Percentiles rank a stretch among this genome's conserved stretches.
These are phyloP conservation scores for Geotrichum europaeum DNA, from an alignment of 1,139 yeast genomes.

Conservation along the genomic window DNA sequence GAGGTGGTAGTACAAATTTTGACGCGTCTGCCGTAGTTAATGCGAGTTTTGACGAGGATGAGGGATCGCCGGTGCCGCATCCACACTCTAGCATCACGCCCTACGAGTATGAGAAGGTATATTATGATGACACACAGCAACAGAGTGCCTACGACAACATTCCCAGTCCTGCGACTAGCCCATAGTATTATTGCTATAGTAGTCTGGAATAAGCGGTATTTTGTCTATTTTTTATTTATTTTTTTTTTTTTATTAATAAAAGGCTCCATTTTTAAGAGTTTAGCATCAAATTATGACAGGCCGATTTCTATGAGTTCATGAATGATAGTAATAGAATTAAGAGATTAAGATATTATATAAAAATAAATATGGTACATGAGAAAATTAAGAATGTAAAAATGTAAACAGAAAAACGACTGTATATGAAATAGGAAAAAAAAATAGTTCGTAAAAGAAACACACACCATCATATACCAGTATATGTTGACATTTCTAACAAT, in stretches of 20 bases:
- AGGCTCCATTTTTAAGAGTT: no score
- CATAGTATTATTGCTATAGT: background rate
- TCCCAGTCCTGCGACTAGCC: constrained; percentile 1
- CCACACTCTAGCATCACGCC: background rate
- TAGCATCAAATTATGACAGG: background rate
- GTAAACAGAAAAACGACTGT: background rate
- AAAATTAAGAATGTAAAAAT: background rate
- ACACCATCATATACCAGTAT: background rate
- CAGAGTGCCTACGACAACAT: background rate
- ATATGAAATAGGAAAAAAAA: background rate
- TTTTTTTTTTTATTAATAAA: no score
- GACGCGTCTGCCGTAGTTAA: background rate
- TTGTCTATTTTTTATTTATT: no score
- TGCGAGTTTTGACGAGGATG: background rate
- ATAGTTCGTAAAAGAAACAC: background rate
- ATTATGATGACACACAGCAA: constrained; percentile 1
- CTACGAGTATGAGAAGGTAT: constrained; percentile 8
- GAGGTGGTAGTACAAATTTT: background rate
- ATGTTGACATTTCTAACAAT: background rate
- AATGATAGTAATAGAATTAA: background rate
- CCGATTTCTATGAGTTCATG: background rate
- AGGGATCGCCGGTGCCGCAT: background rate
- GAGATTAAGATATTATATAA: background rate
- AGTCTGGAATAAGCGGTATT: no score
- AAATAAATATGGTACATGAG: background rate